Percentiles rank a stretch among this genome's conserved stretches.
phyloP scores from a whole-genome alignment of 345 rosid species.

The Rhodamnia rubescens region DNA sequence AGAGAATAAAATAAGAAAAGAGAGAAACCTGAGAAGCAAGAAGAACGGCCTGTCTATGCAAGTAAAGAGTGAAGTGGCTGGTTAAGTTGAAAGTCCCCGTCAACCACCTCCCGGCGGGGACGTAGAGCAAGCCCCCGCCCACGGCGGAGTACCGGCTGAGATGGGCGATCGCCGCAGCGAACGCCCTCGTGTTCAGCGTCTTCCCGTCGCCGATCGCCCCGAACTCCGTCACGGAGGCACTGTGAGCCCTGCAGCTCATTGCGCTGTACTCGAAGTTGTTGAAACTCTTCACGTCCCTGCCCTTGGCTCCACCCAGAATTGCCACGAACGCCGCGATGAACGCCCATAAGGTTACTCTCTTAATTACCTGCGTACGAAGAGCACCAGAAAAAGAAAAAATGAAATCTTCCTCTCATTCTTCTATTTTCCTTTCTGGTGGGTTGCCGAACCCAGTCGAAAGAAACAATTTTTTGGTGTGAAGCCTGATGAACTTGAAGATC shows the following conservation, averaged over 20 bases:
- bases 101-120: slow-evolving; percentile 39
- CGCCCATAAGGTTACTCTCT: not conserved
- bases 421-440: not conserved
- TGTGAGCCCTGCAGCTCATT: slow-evolving; percentile 12
- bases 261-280: slow-evolving; percentile 7
- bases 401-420: not conserved
- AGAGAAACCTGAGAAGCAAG: slow-evolving; percentile 29
- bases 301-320: not conserved
- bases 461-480: not conserved
- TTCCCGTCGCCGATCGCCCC: slow-evolving; percentile 32
- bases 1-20: not conserved
- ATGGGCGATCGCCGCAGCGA: slow-evolving; percentile 22
- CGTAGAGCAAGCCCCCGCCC: slow-evolving; percentile 30
- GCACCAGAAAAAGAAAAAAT: not conserved
- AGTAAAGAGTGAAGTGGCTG: slow-evolving; percentile 35
- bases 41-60: slow-evolving; percentile 26
- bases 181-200: slow-evolving; percentile 30
- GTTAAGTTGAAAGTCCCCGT: slow-evolving; percentile 37
- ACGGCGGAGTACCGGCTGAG: slow-evolving; percentile 15
- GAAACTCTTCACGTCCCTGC: not conserved
- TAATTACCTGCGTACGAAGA: not conserved
- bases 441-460: not conserved
- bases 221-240: slow-evolving; percentile 7
- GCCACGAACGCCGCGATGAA: not conserved
- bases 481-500: not conserved